Evolutionary conservation across 352 stramenopile species (phyloP).

Genomic region (Globisporangium viniferum): DNA sequence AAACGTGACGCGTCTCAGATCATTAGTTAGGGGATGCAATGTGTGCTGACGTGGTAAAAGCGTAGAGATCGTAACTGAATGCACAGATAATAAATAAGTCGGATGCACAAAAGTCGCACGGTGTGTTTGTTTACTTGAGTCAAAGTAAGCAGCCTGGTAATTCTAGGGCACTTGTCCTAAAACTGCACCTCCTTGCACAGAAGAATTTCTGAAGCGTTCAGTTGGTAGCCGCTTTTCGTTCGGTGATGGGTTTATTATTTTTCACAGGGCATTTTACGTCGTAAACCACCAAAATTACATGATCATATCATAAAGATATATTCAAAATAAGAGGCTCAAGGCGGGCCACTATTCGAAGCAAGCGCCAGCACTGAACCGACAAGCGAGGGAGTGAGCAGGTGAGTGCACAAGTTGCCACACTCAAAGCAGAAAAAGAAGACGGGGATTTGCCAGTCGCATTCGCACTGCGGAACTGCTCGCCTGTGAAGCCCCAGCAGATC

Average conservation of each 20-base stretch:
- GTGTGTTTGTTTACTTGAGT: neutral
- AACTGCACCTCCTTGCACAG: neutral
- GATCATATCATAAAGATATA: neutral
- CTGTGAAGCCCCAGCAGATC: too few relatives aligned
- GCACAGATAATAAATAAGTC: too few relatives aligned
- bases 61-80: neutral
- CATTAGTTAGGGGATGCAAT: neutral
- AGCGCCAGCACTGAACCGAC: neutral
- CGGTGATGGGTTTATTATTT: neutral
- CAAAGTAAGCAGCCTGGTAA: neutral
- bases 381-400: too few relatives aligned
- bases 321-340: neutral
- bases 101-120: too few relatives aligned
- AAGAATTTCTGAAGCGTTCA: conserved; percentile 6
- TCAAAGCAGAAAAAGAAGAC: neutral
- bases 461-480: neutral
- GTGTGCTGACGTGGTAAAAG: neutral
- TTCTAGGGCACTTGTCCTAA: neutral
- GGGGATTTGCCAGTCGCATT: neutral
- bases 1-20: neutral
- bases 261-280: neutral
- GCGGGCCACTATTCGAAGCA: neutral
- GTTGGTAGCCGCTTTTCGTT: neutral
- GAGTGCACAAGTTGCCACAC: neutral
- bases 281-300: too few relatives aligned